Evolutionary conservation across 768 basidiomycete genomes (phyloP).

Genomic region (Mycena epipterygia): DNA sequence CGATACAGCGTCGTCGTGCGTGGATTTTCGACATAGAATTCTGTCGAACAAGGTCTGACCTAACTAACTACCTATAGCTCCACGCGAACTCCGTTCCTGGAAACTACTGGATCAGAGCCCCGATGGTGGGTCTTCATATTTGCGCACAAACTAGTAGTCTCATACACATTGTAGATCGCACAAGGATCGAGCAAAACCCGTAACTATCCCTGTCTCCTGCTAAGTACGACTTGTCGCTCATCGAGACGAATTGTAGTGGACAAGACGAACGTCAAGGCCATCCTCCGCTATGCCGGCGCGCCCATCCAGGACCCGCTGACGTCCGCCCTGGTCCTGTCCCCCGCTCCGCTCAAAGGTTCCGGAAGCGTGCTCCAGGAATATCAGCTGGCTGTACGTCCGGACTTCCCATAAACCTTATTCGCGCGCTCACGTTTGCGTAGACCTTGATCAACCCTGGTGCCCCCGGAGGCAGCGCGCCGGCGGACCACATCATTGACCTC

Average conservation of each 20-base stretch:
- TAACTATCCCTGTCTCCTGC: not conserved
- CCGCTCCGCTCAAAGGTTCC: not conserved
- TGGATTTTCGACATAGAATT: not conserved
- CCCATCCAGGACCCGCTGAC: constrained; percentile 49
- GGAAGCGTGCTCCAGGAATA: constrained; percentile 26
- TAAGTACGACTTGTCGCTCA: not conserved
- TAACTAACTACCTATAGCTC: not conserved
- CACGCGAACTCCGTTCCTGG: constrained; percentile 49
- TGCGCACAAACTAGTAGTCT: not conserved
- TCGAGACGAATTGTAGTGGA: constrained; percentile 37
- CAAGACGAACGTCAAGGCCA: constrained; percentile 50
- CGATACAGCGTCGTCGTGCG: constrained; percentile 28
- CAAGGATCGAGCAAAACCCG: constrained; percentile 1
- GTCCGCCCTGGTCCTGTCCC: not conserved
- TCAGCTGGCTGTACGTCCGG: constrained; percentile 18
- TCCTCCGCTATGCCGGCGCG: constrained; percentile 59
- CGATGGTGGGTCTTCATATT: constrained; percentile 32
- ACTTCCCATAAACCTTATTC: not conserved
- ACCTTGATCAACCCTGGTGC: constrained; percentile 25
- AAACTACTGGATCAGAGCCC: constrained; percentile 59
- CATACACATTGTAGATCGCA: not conserved
- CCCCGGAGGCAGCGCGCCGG: constrained; percentile 31
- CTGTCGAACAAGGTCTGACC: not conserved
- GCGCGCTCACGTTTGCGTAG: not conserved
- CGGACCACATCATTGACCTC: constrained; percentile 32